phyloP scores from a whole-genome alignment of 176 grass and related monocot species.

The Triticum timopheevii region DNA sequence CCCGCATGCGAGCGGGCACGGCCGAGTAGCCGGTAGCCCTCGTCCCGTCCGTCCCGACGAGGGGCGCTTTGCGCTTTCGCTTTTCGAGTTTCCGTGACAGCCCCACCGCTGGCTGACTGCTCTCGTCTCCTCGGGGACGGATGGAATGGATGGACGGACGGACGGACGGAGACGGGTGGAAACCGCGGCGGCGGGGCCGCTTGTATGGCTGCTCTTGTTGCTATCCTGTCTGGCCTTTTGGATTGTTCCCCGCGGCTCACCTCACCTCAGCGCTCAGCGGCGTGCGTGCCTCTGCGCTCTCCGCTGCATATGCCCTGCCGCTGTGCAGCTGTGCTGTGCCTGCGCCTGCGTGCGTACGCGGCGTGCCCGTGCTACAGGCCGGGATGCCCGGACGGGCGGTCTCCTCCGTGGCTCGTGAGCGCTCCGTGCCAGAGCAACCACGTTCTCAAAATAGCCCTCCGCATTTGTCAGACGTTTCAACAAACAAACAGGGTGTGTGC shows the following conservation, averaged over 20 bases:
- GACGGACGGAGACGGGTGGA: background rate
- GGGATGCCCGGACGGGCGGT: background rate
- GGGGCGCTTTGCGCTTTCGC: constrained; percentile 47
- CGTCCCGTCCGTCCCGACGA: background rate
- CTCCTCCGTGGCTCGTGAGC: no score
- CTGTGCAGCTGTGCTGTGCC: background rate
- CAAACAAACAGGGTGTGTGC: no score
- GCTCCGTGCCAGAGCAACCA: no score
- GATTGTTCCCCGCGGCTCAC: background rate
- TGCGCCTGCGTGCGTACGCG: background rate
- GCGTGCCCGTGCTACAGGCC: background rate
- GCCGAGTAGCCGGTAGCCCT: background rate
- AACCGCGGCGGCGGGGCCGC: background rate
- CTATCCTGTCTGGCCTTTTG: background rate
- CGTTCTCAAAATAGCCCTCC: no score
- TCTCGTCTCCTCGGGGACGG: background rate
- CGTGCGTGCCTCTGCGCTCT: background rate
- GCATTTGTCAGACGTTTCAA: no score
- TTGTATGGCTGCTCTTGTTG: constrained; percentile 9
- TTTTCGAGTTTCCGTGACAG: constrained; percentile 40
- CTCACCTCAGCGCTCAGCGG: background rate
- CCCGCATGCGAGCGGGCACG: background rate
- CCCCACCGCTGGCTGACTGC: constrained; percentile 17
- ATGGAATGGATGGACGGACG: background rate
- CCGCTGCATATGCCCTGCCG: background rate